phyloP scores from a whole-genome alignment of 1,139 yeast genomes.

The Chernovozyma sophiae-reginae region DNA sequence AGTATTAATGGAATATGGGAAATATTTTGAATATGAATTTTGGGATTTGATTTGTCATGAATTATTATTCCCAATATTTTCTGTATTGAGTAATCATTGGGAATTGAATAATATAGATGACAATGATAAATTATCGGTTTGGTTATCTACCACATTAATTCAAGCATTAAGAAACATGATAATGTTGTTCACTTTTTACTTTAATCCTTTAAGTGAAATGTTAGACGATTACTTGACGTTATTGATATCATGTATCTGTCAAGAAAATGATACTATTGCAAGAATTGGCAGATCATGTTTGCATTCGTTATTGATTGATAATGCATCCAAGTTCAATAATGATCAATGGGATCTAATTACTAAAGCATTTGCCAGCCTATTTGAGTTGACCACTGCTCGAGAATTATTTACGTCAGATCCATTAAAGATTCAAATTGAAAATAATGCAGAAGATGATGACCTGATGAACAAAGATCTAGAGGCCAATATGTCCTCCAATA shows the following conservation, averaged over 20 bases:
- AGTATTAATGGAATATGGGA: slow-evolving; percentile 74
- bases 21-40: slow-evolving; percentile 63
- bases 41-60: slow-evolving; percentile 82
- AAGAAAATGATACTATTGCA: slow-evolving; percentile 94
- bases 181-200: slow-evolving; percentile 75
- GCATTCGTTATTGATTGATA: slow-evolving; percentile 70
- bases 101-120: slow-evolving; percentile 60
- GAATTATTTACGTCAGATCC: slow-evolving; percentile 80
- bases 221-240: slow-evolving; percentile 75
- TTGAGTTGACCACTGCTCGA: slow-evolving; percentile 77
- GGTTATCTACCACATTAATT: slow-evolving; percentile 94
- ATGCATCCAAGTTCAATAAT: slow-evolving; percentile 57
- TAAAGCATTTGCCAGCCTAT: slow-evolving; percentile 60
- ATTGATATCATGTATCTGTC: slow-evolving; percentile 85
- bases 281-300: slow-evolving; percentile 90
- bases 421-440: slow-evolving; percentile 19
- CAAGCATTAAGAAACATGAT: slow-evolving; percentile 92
- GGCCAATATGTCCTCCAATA: slow-evolving; percentile 10
- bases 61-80: slow-evolving; percentile 85
- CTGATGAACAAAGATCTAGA: slow-evolving; percentile 5
- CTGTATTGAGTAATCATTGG: slow-evolving; percentile 73
- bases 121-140: slow-evolving; percentile 81
- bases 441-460: slow-evolving; percentile 15
- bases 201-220: slow-evolving; percentile 66
- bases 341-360: slow-evolving; percentile 76